These are phyloP conservation scores for Pythium rishiriense DNA, from an alignment of 352 stramenopile genomes.

Conservation along the genomic window DNA sequence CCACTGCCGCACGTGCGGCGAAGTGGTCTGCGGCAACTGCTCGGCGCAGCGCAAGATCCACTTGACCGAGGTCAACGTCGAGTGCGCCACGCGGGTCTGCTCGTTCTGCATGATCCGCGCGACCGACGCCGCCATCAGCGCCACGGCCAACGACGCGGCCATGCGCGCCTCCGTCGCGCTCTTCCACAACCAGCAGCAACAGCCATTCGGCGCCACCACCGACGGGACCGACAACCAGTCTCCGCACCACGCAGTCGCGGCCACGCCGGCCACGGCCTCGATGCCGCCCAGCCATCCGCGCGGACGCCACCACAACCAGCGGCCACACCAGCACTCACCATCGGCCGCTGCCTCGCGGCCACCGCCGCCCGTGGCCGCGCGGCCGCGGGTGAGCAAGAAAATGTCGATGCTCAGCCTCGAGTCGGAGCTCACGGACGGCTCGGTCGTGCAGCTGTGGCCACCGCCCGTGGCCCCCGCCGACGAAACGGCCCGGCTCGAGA, in stretches of 20 bases:
- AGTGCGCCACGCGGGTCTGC: constrained; percentile 74
- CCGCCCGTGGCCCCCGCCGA: constrained; percentile 40
- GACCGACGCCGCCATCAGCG: constrained; percentile 66
- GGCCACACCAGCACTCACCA: not conserved
- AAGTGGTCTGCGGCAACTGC: constrained; percentile 72
- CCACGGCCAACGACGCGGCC: constrained; percentile 37
- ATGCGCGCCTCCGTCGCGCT: constrained; percentile 41
- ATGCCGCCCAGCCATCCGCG: not conserved
- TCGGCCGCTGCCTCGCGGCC: not conserved
- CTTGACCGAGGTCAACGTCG: constrained; percentile 77
- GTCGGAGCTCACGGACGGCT: constrained; percentile 60
- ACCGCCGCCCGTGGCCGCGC: not conserved
- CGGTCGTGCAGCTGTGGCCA: constrained; percentile 68
- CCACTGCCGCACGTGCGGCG: constrained; percentile 81
- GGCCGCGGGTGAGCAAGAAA: constrained; percentile 34
- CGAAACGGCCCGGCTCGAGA: constrained; percentile 46
- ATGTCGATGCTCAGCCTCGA: constrained; percentile 58
- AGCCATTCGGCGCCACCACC: not conserved
- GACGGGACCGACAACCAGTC: not conserved
- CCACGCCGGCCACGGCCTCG: constrained; percentile 5
- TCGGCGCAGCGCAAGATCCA: constrained; percentile 72
- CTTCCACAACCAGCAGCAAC: constrained; percentile 8
- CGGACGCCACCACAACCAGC: not conserved
- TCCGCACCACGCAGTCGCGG: not conserved
- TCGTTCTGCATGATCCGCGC: constrained; percentile 82